Evolutionary conservation across 305 asterid genomes (phyloP).

Genomic region (Solanum hybrid): DNA sequence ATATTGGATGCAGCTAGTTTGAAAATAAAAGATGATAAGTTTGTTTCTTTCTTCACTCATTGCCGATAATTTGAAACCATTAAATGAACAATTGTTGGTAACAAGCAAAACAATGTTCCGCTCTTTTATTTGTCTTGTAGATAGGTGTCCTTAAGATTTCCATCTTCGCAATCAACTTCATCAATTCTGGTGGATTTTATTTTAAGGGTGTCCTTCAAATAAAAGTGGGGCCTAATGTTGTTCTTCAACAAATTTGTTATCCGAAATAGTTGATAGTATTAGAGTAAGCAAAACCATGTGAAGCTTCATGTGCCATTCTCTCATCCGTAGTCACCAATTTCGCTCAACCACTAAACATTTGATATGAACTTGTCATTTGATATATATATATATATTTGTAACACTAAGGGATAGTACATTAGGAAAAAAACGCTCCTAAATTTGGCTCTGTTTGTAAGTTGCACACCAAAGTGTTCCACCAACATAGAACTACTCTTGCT

Average conservation of each 20-base stretch:
- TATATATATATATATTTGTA: too few relatives aligned
- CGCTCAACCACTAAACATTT: too few relatives aligned
- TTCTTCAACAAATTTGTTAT: neutral
- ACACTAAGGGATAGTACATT: too few relatives aligned
- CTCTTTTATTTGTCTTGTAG: neutral
- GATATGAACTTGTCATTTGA: too few relatives aligned
- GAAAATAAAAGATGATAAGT: too few relatives aligned
- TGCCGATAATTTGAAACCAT: neutral
- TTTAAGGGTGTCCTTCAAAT: neutral
- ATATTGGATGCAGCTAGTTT: too few relatives aligned
- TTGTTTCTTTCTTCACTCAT: neutral
- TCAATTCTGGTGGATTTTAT: neutral
- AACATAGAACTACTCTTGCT: too few relatives aligned
- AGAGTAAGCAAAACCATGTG: neutral
- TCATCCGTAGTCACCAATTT: too few relatives aligned
- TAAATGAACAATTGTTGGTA: neutral
- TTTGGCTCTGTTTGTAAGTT: too few relatives aligned
- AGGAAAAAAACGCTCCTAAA: too few relatives aligned
- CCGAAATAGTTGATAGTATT: neutral
- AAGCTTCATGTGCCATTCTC: too few relatives aligned
- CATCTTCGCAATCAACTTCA: neutral
- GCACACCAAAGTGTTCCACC: too few relatives aligned
- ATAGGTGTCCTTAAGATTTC: neutral
- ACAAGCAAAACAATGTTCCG: neutral
- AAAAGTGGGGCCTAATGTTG: neutral